Percentiles rank a stretch among this genome's conserved stretches.
phyloP scores from a whole-genome alignment of 2,329 filamentous ascomycete species.

The Diaporthe citri region DNA sequence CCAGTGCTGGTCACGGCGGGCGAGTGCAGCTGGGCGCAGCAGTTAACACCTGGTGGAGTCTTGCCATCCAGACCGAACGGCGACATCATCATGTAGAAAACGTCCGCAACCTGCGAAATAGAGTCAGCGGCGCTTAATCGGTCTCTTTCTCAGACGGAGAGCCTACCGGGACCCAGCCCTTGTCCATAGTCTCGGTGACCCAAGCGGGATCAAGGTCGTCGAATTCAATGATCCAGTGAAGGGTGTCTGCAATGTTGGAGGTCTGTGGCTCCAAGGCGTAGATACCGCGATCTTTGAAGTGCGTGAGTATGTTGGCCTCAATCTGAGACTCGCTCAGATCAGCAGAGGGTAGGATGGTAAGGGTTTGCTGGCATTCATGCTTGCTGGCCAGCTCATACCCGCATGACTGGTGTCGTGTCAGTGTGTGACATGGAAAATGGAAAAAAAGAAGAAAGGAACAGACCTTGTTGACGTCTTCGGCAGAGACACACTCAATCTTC shows the following conservation, averaged over 20 bases:
- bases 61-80: conserved; percentile 29
- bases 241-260: conserved; percentile 19
- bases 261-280: conserved; percentile 38
- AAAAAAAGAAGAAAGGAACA: neutral
- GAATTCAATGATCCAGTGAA: conserved; percentile 38
- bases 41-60: conserved; percentile 1
- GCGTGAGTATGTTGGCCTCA: conserved; percentile 28
- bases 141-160: neutral
- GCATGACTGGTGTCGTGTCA: conserved; percentile 30
- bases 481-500: conserved; percentile 59
- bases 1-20: neutral
- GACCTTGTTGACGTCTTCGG: conserved; percentile 59
- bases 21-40: conserved; percentile 23
- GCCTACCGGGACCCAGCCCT: conserved; percentile 36
- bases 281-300: conserved; percentile 38
- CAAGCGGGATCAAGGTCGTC: conserved; percentile 33
- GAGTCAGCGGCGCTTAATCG: neutral
- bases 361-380: conserved; percentile 68
- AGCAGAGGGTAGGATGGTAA: conserved; percentile 57
- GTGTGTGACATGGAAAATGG: neutral
- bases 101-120: conserved; percentile 18
- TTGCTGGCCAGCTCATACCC: conserved; percentile 49
- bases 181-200: conserved; percentile 3
- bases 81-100: conserved; percentile 33
- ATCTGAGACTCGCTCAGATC: conserved; percentile 34